A percentile compares a stretch with the other conserved stretches of the same genome.
These are phyloP conservation scores for Ceratocystis albifundus DNA, from an alignment of 2,329 filamentous ascomycete species.

Conservation along the genomic window DNA sequence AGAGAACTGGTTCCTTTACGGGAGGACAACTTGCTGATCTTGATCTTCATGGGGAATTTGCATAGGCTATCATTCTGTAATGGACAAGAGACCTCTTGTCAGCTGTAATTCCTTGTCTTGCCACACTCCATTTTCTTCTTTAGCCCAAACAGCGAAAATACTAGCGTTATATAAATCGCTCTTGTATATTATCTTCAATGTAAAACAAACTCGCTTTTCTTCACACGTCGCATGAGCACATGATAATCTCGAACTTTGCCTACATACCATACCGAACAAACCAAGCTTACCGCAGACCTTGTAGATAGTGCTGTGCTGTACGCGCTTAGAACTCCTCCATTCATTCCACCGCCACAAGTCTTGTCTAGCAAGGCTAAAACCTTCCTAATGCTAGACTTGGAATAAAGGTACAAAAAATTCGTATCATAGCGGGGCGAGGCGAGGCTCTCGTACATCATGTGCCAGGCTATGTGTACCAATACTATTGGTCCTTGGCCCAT, in stretches of 20 bases:
- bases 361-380: neutral
- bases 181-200: neutral
- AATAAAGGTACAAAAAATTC: neutral
- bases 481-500: neutral
- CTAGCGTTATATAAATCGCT: neutral
- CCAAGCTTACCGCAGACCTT: too few relatives aligned
- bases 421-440: neutral
- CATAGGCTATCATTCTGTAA: too few relatives aligned
- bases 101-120: neutral
- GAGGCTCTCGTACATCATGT: too few relatives aligned
- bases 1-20: too few relatives aligned
- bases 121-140: neutral
- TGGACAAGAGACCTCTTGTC: neutral
- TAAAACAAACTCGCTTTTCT: too few relatives aligned
- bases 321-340: constrained; percentile 9
- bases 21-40: too few relatives aligned
- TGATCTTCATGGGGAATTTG: too few relatives aligned
- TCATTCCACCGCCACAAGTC: too few relatives aligned
- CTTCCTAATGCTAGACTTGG: neutral
- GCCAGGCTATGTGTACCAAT: neutral
- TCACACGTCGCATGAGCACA: too few relatives aligned
- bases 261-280: too few relatives aligned
- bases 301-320: too few relatives aligned
- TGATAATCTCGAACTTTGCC: neutral
- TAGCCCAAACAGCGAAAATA: neutral